Percentiles rank a stretch among this genome's conserved stretches.
Evolutionary conservation across 1,139 yeast genomes (phyloP).

Genomic region (Chernovozyma sophiae-reginae): DNA sequence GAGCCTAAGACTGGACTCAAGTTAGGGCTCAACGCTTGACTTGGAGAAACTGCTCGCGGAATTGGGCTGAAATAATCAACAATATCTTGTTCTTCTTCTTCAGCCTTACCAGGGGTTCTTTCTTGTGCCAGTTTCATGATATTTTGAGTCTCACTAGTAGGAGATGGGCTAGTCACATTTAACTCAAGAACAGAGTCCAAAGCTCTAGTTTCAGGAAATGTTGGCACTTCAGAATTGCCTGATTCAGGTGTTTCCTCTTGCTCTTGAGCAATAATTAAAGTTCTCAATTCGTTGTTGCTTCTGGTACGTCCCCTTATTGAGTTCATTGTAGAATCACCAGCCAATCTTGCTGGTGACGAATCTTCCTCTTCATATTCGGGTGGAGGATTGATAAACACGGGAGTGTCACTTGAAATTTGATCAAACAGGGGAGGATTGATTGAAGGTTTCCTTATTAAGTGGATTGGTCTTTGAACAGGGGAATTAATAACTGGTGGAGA

Average conservation of each 20-base stretch:
- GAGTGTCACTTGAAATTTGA: constrained; percentile 25
- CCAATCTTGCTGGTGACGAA: not conserved
- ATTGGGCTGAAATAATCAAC: constrained; percentile 9
- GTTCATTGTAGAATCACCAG: not conserved
- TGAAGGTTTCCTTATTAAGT: constrained; percentile 33
- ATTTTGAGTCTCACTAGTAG: not conserved
- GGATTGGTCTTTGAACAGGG: constrained; percentile 34
- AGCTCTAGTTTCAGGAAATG: not conserved
- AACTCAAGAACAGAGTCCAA: not conserved
- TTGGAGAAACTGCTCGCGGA: not conserved
- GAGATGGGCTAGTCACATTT: not conserved
- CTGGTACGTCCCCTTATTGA: not conserved
- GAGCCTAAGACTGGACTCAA: constrained; percentile 1
- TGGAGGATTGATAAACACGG: constrained; percentile 22
- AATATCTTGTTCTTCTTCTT: constrained; percentile 15
- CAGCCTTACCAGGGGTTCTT: not conserved
- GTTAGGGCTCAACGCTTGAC: not conserved
- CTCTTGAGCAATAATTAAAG: not conserved
- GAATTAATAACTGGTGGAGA: constrained; percentile 37
- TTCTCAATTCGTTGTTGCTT: not conserved
- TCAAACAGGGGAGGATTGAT: constrained; percentile 40
- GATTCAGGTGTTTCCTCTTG: not conserved
- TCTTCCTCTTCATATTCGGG: constrained; percentile 37
- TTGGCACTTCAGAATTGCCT: not conserved
- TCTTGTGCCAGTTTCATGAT: not conserved